A percentile compares a stretch with the other conserved stretches of the same genome.
Evolutionary conservation across 2,329 filamentous ascomycete species (phyloP).

Genomic region (Neonectria sp.): DNA sequence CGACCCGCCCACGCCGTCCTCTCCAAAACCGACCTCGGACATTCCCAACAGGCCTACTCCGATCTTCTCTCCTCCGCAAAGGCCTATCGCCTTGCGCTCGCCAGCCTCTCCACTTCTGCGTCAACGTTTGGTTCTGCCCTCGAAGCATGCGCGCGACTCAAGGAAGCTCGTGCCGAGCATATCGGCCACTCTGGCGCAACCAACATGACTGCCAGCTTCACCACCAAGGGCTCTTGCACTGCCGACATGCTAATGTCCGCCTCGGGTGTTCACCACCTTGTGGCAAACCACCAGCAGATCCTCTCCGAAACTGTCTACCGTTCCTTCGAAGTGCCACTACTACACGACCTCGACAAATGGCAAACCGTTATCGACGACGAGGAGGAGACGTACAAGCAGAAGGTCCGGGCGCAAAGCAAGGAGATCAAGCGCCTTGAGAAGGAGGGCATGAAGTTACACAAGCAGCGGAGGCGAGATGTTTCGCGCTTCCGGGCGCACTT

Average conservation of each 20-base stretch:
- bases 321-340: constrained; percentile 76
- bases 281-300: constrained; percentile 80
- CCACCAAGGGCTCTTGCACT: constrained; percentile 68
- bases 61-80: constrained; percentile 75
- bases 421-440: constrained; percentile 77
- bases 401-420: constrained; percentile 67
- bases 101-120: constrained; percentile 72
- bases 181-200: constrained; percentile 58
- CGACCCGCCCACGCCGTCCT: constrained; percentile 72
- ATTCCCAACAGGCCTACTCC: constrained; percentile 74
- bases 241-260: constrained; percentile 75
- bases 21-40: constrained; percentile 74
- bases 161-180: constrained; percentile 75
- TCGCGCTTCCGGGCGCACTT: constrained; percentile 73
- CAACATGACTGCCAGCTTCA: constrained; percentile 64
- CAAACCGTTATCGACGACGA: constrained; percentile 75
- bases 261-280: constrained; percentile 76
- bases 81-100: constrained; percentile 74
- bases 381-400: constrained; percentile 71
- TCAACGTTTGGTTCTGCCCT: constrained; percentile 76
- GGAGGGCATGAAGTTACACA: constrained; percentile 74
- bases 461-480: constrained; percentile 73
- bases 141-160: constrained; percentile 77
- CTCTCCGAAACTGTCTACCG: constrained; percentile 78
- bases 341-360: constrained; percentile 80